Conservation (phyloP, 305 asterid species). For the Fraxinus sp. region DNA sequence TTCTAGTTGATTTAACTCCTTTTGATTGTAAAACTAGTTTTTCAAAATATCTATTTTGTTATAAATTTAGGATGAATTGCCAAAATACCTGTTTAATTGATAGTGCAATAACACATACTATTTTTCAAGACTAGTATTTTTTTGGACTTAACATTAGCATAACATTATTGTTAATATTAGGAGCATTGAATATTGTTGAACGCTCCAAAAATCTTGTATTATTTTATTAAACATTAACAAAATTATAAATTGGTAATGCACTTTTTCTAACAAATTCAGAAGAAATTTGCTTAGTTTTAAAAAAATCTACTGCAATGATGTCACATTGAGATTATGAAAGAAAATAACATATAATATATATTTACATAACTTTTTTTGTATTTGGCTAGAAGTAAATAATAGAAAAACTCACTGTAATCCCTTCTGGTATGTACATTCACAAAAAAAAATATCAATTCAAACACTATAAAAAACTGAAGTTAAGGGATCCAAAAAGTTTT, state of each 20-base stretch:
- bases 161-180: too few relatives aligned
- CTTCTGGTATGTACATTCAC: too few relatives aligned
- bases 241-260: background rate
- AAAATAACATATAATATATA: too few relatives aligned
- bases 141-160: background rate
- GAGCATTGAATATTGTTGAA: background rate
- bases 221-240: background rate
- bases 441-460: background rate
- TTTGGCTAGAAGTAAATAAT: too few relatives aligned
- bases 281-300: too few relatives aligned
- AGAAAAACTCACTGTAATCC: background rate
- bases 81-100: background rate
- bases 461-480: background rate
- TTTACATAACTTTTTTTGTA: too few relatives aligned
- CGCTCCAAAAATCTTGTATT: background rate
- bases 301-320: too few relatives aligned
- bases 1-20: too few relatives aligned
- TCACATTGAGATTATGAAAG: too few relatives aligned
- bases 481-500: background rate
- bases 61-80: too few relatives aligned
- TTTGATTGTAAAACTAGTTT: too few relatives aligned
- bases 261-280: background rate
- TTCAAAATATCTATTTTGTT: too few relatives aligned
- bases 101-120: background rate
- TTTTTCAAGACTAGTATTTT: background rate